Evolutionary conservation across 2,329 filamentous ascomycete genomes (phyloP).

Genomic region (Zymoseptoria passerinii): DNA sequence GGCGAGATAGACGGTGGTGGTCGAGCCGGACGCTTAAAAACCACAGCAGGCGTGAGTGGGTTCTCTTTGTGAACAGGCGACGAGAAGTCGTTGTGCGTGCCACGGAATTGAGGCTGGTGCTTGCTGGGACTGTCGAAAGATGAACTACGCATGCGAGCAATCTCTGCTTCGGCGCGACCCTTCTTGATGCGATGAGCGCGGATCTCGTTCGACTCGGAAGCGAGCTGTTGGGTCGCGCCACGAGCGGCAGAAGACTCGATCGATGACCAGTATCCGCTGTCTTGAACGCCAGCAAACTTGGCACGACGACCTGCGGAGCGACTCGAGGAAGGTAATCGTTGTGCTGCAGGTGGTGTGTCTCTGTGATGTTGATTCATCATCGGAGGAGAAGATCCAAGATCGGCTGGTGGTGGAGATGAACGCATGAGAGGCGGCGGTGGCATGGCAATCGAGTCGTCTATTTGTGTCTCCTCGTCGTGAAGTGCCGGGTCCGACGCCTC

Average conservation of each 20-base stretch:
- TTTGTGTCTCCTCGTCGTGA: slow-evolving; percentile 39
- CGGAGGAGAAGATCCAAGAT: slow-evolving; percentile 88
- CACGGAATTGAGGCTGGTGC: slow-evolving; percentile 42
- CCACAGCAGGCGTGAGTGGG: slow-evolving; percentile 74
- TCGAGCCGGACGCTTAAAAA: slow-evolving; percentile 61
- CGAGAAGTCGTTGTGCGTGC: slow-evolving; percentile 30
- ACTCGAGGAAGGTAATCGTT: slow-evolving; percentile 55
- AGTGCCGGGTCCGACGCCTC: slow-evolving; percentile 44
- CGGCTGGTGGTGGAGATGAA: slow-evolving; percentile 61
- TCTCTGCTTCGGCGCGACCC: slow-evolving; percentile 90
- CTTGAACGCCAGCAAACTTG: slow-evolving; percentile 72
- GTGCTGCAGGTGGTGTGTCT: slow-evolving; percentile 67
- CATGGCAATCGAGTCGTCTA: slow-evolving; percentile 30
- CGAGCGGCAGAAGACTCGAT: slow-evolving; percentile 83
- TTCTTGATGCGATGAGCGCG: slow-evolving; percentile 65
- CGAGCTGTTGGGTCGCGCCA: slow-evolving; percentile 52
- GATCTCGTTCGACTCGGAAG: slow-evolving; percentile 65
- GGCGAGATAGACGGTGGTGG: slow-evolving; percentile 76
- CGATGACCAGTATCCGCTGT: slow-evolving; percentile 96
- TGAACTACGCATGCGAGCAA: slow-evolving; percentile 82
- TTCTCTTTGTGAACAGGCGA: slow-evolving; percentile 34
- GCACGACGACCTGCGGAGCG: slow-evolving; percentile 59
- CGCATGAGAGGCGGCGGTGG: slow-evolving; percentile 43
- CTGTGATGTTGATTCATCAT: slow-evolving; percentile 59
- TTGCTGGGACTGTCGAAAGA: slow-evolving; percentile 88